phyloP scores from a whole-genome alignment of 305 asterid genomes.

The Solanum aculeatissimum region DNA sequence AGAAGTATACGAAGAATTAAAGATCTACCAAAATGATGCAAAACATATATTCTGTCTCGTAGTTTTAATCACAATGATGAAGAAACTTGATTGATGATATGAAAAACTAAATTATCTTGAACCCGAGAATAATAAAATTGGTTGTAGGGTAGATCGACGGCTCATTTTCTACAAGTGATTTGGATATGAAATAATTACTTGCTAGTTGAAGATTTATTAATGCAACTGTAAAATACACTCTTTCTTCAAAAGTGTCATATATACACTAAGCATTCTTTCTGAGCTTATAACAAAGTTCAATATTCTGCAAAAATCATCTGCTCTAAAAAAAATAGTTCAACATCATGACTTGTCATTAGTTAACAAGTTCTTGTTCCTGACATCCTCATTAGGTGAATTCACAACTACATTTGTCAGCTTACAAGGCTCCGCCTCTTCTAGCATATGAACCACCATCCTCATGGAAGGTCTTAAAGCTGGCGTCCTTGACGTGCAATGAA shows the following conservation, averaged over 20 bases:
- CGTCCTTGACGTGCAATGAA: slow-evolving; percentile 26
- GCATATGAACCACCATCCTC: slow-evolving; percentile 36
- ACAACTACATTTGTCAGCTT: slow-evolving; percentile 11
- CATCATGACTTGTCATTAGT: neutral
- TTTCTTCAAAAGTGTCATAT: neutral
- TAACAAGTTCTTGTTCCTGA: neutral
- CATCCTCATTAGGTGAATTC: neutral
- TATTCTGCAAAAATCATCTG: neutral
- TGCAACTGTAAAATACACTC: neutral
- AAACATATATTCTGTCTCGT: no score
- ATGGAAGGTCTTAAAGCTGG: slow-evolving; percentile 26
- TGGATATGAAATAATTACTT: neutral
- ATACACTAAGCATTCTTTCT: neutral
- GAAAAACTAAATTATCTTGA: neutral
- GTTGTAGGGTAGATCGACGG: neutral
- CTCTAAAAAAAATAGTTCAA: neutral
- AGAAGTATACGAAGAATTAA: neutral
- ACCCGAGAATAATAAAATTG: neutral
- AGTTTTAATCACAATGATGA: neutral
- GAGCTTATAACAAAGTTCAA: no score
- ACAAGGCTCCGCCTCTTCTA: slow-evolving; percentile 30
- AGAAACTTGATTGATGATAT: neutral
- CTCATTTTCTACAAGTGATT: neutral
- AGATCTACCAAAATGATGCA: neutral
- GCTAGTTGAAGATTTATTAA: neutral